A percentile compares a stretch with the other conserved stretches of the same genome.
Conservation (phyloP, 2,329 filamentous ascomycete genomes). For the Colletotrichum tamarilloi region DNA sequence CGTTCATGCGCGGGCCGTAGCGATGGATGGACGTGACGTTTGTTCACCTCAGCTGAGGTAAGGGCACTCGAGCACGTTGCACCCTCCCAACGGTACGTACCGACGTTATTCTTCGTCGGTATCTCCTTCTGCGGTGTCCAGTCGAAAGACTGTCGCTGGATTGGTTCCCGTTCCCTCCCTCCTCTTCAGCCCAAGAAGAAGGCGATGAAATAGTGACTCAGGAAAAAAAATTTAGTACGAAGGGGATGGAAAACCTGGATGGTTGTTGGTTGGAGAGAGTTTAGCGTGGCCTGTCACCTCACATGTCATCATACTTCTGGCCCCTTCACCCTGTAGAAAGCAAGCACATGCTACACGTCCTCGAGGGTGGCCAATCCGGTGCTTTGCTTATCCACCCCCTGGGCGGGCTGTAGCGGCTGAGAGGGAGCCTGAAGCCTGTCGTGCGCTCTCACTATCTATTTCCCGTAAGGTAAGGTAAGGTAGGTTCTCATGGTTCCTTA, state of each 20-base stretch:
- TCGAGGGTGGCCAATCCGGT: conserved; percentile 30
- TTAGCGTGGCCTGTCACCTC: conserved; percentile 33
- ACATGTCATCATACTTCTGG: conserved; percentile 34
- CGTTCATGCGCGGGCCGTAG: conserved; percentile 26
- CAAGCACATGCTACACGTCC: conserved; percentile 30
- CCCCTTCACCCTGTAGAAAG: conserved; percentile 19
- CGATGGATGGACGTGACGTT: conserved; percentile 23
- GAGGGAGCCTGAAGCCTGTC: conserved; percentile 21
- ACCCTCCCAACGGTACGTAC: conserved; percentile 1
- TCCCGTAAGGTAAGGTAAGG: too few species aligned
- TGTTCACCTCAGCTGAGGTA: conserved; percentile 8
- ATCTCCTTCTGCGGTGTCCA: not conserved
- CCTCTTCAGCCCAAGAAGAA: not conserved
- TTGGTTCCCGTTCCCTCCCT: not conserved
- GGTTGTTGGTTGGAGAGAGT: conserved; percentile 19
- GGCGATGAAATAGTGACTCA: not conserved
- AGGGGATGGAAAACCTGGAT: not conserved
- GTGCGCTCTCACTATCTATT: not conserved
- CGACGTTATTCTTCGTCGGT: not conserved
- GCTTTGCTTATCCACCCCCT: conserved; percentile 26
- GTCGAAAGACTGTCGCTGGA: not conserved
- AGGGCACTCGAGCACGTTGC: not conserved
- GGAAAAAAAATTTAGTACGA: not conserved
- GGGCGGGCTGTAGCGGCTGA: conserved; percentile 26
- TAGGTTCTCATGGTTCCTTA: too few species aligned